These are phyloP conservation scores for Cytospora leucostoma DNA, from an alignment of 2,329 filamentous ascomycete genomes.

Conservation along the genomic window DNA sequence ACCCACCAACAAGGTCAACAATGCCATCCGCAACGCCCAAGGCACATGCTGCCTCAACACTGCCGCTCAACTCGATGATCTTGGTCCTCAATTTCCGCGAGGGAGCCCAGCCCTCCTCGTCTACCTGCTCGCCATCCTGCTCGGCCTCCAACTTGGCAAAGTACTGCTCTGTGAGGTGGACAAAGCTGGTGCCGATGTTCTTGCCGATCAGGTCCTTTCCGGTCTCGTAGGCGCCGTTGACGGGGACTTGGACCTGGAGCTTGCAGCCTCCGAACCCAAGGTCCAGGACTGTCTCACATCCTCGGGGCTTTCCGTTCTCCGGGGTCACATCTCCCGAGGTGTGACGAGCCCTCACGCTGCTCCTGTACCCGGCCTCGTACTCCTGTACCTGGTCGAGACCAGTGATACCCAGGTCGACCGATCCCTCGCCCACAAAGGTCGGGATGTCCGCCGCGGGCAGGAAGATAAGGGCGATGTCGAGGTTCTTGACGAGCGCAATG, in stretches of 20 bases:
- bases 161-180: slow-evolving; percentile 78
- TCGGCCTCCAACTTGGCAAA: slow-evolving; percentile 75
- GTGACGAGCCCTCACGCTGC: slow-evolving; percentile 49
- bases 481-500: slow-evolving; percentile 96
- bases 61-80: slow-evolving; percentile 92
- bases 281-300: slow-evolving; percentile 85
- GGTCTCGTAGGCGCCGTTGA: slow-evolving; percentile 71
- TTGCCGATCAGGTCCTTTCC: slow-evolving; percentile 83
- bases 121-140: slow-evolving; percentile 42
- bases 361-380: slow-evolving; percentile 69
- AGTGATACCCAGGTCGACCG: slow-evolving; percentile 92
- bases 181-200: slow-evolving; percentile 95
- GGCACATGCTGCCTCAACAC: slow-evolving; percentile 95
- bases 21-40: slow-evolving; percentile 95
- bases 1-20: slow-evolving; percentile 91
- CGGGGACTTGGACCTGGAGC: slow-evolving; percentile 94
- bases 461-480: slow-evolving; percentile 93
- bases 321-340: slow-evolving; percentile 49
- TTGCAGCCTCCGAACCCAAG: slow-evolving; percentile 89
- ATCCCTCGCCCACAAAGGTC: slow-evolving; percentile 93
- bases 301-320: slow-evolving; percentile 49
- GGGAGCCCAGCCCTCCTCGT: slow-evolving; percentile 37
- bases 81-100: slow-evolving; percentile 71
- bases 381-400: slow-evolving; percentile 91
- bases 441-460: slow-evolving; percentile 96